Conservation (phyloP, 331 rosid genomes). For the Pyrus hybrid region DNA sequence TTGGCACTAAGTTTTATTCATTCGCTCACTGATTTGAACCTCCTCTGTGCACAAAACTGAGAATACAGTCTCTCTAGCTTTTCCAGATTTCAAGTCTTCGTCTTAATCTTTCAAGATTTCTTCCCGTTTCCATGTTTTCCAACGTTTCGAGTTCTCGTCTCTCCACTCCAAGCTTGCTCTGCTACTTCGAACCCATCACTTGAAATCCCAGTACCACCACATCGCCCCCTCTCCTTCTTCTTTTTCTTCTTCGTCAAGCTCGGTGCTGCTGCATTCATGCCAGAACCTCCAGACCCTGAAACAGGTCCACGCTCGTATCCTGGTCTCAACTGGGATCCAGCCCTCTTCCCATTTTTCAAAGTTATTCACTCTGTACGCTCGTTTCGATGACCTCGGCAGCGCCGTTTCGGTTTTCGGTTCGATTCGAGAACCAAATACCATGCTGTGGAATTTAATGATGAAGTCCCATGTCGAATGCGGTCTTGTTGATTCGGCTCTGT, state of each 20-base stretch:
- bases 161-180: conserved; percentile 1
- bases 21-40: not conserved
- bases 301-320: conserved; percentile 26
- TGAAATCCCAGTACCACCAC: conserved; percentile 20
- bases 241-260: not conserved
- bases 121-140: conserved; percentile 20
- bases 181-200: conserved; percentile 43
- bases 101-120: conserved; percentile 17
- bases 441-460: conserved; percentile 32
- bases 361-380: conserved; percentile 16
- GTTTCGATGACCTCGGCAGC: conserved; percentile 25
- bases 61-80: too few relatives aligned
- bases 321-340: conserved; percentile 19
- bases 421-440: conserved; percentile 12
- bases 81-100: not conserved
- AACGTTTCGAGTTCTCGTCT: conserved; percentile 9
- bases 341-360: conserved; percentile 10
- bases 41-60: too few relatives aligned
- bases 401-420: conserved; percentile 20
- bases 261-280: conserved; percentile 21
- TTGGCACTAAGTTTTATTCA: too few relatives aligned
- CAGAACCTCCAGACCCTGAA: conserved; percentile 16
- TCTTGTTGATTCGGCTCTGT: conserved; percentile 20
- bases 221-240: not conserved
- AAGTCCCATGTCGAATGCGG: conserved; percentile 35